Evolutionary conservation across 495 filamentous ascomycete species (phyloP), one percentile per base, ranked within the genome.

Genomic region (Aspergillus haitiensis): DNA sequence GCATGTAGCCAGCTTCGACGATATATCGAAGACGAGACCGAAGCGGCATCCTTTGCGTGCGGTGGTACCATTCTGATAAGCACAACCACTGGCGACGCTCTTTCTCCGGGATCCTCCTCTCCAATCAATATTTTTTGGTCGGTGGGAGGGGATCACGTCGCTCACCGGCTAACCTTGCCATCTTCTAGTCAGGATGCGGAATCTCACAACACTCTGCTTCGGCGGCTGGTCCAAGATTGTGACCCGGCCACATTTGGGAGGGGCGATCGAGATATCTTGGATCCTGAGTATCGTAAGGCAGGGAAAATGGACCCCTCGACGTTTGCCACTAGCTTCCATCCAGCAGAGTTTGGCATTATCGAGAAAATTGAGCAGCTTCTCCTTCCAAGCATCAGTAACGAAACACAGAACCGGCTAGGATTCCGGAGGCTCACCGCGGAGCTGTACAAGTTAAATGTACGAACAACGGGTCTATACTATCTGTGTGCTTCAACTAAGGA

Each of bases 401-500:
- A 50, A 0, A 8, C 8, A 2, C 37, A 63, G n/a, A 58, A 65
- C 21, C 1, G 8, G 36, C 12, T 66, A 10, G 53, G 57, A 0
- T 59, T 52, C 18, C 55, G 63, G 3, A 59, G 56, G 15, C 64
- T 82, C 5, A 60, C 18, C 7, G 77, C 79, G 0, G 80, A 85
- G 66, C 64, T 85, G 1, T 85, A 84, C 68, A 84, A 84, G 61
- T 65, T 86, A 12, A 86, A 86, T 64, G 80, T 81, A 33, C 51
- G 72, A 7, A 4, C 18, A 7, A 18, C 67, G 50, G 31, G 11
- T 27, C 21, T 3, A 27, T 27, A 47, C 15, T 11, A 7, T 16
- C 52, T 47, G 21, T 56, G 48, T 42, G n/a, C 16, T 37, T 18
- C 15, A 31, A 33, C 13, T 34, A 48, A 1, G 6, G 9, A 11